phyloP scores from a whole-genome alignment of 2,329 filamentous ascomycete genomes.

The Trichoderma sp. region DNA sequence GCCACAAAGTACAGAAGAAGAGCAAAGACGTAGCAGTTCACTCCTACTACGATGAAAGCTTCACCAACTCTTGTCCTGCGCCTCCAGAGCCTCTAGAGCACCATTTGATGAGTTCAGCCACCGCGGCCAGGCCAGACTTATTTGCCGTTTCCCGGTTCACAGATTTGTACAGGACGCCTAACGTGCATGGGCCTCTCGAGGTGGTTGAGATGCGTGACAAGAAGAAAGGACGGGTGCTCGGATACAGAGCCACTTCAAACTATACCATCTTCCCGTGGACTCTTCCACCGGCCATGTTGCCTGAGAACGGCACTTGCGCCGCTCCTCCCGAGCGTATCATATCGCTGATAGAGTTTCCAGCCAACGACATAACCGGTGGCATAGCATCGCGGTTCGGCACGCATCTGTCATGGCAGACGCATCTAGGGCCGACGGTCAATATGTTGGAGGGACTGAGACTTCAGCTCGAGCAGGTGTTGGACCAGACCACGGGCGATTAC shows the following conservation, averaged over 20 bases:
- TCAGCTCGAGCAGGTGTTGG: conserved; percentile 63
- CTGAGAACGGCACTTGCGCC: conserved; percentile 72
- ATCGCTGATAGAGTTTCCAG: conserved; percentile 63
- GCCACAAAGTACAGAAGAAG: conserved; percentile 15
- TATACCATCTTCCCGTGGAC: conserved; percentile 94
- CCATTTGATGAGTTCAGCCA: conserved; percentile 72
- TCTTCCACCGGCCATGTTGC: conserved; percentile 70
- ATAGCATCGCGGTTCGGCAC: conserved; percentile 34
- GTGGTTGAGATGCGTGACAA: conserved; percentile 43
- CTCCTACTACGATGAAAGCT: conserved; percentile 43
- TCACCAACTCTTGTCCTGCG: conserved; percentile 63
- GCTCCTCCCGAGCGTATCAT: conserved; percentile 68
- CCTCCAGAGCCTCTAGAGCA: conserved; percentile 53
- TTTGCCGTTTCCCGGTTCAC: conserved; percentile 88
- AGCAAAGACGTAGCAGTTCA: conserved; percentile 26
- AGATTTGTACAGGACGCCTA: conserved; percentile 73
- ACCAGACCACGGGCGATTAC: conserved; percentile 41
- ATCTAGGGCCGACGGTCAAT: conserved; percentile 46
- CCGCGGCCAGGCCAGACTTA: conserved; percentile 73
- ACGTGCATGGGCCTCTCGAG: conserved; percentile 50
- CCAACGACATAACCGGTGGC: conserved; percentile 38
- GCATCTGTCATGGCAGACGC: conserved; percentile 35
- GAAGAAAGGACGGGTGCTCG: conserved; percentile 40
- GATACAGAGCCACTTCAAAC: conserved; percentile 60
- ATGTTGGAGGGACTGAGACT: conserved; percentile 57